Evolutionary conservation across 805 yeast genomes (phyloP), one percentile per base, ranked within the genome.

Genomic region (Lipomyces spencermartinsiae): DNA sequence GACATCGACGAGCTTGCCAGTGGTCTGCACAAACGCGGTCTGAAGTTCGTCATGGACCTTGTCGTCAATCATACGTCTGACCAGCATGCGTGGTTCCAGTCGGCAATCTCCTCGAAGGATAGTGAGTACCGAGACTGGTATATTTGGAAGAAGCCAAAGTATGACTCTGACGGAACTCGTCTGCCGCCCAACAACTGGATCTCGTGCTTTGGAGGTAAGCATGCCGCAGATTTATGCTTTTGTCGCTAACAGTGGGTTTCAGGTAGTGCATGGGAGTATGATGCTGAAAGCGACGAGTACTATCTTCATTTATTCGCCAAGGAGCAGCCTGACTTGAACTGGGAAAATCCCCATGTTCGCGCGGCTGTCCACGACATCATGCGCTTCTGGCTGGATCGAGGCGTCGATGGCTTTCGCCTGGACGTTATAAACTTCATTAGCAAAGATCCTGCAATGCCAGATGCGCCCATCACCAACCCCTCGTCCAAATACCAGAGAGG

Each of bases 61-160:
- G 89, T 86, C 57, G 82, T 86, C 74, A 86, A 86, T 79, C 89
- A 86, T 74, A 83, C 87, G 31, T 85, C 89, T 1, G 76, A 80
- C 55, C 58, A 85, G 74, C 89, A 86, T 76, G 80, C 77, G 59
- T 86, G 89, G 89, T 86, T 86, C 78, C 78, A 84, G 74, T 87
- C 86, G 73, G 84, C 87, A 9, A 77, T 86, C 64, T 79, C 84
- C 6, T 83, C 86, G 19, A 82, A 79, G 72, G 77, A 80, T 61
- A 84, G 83, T 75, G 83, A 87, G 6, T 86, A 86, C 78, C 81
- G 89, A 74, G 87, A 86, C 76, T 86, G 88, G 88, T 86, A 85
- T 77, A 79, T 84, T 68, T 86, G 89, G 89, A 83, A 80, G 71
- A 83, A 84, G 39, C 81, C 86, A 37, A 80, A 76, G 58, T 82